phyloP scores from a whole-genome alignment of 73 alveolate species.

The Paramecium biaurelia region DNA sequence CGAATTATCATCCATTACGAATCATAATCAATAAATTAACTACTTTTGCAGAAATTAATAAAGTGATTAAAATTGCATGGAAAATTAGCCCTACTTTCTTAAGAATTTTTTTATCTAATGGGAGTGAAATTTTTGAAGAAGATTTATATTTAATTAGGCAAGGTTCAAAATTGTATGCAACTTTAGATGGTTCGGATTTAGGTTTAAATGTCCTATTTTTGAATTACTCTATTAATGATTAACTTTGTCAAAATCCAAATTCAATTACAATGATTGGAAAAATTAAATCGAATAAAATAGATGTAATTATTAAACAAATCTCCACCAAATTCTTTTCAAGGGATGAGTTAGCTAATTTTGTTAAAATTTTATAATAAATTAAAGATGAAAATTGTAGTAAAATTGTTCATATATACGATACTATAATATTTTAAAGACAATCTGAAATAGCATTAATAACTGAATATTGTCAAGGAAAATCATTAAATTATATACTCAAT shows the following conservation, averaged over 20 bases:
- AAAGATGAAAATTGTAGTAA: background rate
- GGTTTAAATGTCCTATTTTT: background rate
- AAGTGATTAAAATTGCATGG: conserved; percentile 6
- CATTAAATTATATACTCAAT: background rate
- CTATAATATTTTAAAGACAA: background rate
- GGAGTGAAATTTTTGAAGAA: background rate
- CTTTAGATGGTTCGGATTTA: background rate
- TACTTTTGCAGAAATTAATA: background rate
- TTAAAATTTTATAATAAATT: background rate
- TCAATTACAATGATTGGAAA: background rate
- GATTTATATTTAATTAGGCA: background rate
- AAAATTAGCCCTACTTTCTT: background rate
- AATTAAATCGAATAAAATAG: background rate
- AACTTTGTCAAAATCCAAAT: background rate
- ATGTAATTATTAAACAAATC: background rate
- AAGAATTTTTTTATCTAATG: background rate
- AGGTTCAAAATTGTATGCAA: background rate
- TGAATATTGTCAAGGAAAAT: background rate
- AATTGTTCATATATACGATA: background rate
- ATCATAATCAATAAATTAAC: background rate
- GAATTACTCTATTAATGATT: background rate
- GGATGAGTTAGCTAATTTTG: background rate
- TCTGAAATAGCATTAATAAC: background rate
- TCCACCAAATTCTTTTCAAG: background rate
- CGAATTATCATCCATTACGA: background rate